These are phyloP conservation scores for Oidium heveae DNA, from an alignment of 2,329 filamentous ascomycete species.

Conservation along the genomic window DNA sequence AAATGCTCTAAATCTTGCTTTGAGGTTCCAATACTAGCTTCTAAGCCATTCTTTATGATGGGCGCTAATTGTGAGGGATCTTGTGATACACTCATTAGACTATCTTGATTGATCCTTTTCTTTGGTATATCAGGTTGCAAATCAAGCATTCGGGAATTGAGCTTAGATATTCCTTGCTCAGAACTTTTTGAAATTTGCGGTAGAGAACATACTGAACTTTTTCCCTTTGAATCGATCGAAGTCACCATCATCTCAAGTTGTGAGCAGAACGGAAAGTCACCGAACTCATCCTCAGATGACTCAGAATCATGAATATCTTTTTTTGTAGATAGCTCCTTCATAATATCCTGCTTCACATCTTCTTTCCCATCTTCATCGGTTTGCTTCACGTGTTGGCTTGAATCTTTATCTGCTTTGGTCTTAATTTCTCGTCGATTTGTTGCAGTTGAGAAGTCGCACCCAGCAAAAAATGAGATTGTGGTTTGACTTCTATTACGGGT, in stretches of 20 bases:
- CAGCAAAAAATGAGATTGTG: slow-evolving; percentile 27
- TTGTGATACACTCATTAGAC: no score
- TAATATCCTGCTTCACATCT: background rate
- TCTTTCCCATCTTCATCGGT: slow-evolving; percentile 3
- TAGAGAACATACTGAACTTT: background rate
- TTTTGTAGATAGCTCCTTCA: background rate
- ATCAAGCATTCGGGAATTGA: no score
- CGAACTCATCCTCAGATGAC: slow-evolving; percentile 13
- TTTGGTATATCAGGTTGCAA: no score
- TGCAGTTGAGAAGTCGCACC: slow-evolving; percentile 7
- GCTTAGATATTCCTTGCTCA: no score
- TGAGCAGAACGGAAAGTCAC: slow-evolving; percentile 12
- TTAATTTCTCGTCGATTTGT: slow-evolving; percentile 7
- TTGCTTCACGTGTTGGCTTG: slow-evolving; percentile 4
- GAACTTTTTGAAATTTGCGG: background rate
- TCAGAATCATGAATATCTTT: background rate
- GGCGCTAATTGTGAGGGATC: no score
- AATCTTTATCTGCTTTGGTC: slow-evolving; percentile 5
- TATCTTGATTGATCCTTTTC: no score
- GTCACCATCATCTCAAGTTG: slow-evolving; percentile 8
- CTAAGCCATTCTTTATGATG: no score
- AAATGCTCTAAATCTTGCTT: no score
- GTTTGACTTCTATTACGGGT: slow-evolving; percentile 28
- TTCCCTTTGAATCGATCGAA: slow-evolving; percentile 1
- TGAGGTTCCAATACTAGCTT: no score